A percentile compares a stretch with the other conserved stretches of the same genome.
phyloP scores from a whole-genome alignment of 2,329 filamentous ascomycete species.

The Botrytis sinoallii region DNA sequence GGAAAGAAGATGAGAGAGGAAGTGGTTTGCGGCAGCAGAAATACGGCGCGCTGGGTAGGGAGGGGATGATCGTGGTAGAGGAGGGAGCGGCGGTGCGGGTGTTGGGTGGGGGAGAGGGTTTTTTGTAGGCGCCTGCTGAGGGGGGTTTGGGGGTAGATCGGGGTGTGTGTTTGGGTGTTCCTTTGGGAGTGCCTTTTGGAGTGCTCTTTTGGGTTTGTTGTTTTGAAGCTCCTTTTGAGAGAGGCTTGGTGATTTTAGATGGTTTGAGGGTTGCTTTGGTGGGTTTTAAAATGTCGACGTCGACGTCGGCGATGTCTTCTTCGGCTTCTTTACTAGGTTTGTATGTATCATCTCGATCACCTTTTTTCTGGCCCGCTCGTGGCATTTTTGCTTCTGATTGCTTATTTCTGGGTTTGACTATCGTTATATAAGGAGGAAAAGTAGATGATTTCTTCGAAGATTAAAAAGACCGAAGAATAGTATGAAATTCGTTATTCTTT shows the following conservation, averaged over 20 bases:
- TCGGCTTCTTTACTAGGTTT: background rate
- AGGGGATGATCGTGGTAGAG: background rate
- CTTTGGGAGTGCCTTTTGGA: background rate
- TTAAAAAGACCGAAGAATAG: background rate
- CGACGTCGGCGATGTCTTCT: background rate
- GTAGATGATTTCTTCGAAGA: background rate
- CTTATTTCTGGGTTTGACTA: background rate
- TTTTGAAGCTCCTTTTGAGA: background rate
- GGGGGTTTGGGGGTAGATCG: background rate
- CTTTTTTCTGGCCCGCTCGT: constrained; percentile 6
- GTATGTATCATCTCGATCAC: background rate
- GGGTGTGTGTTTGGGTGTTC: background rate
- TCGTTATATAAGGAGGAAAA: background rate
- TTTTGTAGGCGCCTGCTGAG: background rate
- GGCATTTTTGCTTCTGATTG: background rate
- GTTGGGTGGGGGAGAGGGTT: background rate
- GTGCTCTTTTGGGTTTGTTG: background rate
- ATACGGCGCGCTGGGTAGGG: background rate
- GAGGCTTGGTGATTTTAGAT: background rate
- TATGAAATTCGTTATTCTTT: background rate
- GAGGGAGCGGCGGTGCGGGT: background rate
- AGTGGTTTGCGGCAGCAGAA: constrained; percentile 1
- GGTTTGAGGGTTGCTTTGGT: background rate
- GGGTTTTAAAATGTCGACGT: background rate
- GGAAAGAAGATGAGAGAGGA: background rate